Conservation (phyloP, 352 stramenopile species). For the Peronosclerospora sorghi region DNA sequence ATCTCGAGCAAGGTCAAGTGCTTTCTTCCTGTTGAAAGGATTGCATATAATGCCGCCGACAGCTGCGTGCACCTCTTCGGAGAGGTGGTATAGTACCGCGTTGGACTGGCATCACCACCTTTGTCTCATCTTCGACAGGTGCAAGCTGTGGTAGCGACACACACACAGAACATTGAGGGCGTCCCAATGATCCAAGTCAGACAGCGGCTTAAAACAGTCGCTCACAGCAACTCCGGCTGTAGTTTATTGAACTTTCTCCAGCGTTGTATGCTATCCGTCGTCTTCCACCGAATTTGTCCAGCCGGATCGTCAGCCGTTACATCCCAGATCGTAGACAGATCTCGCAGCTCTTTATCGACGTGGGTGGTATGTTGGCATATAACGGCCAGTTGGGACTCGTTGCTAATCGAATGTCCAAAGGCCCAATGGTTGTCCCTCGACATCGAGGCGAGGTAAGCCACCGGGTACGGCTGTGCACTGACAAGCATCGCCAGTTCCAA, state of each 20-base stretch:
- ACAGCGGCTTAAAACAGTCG: too few relatives aligned
- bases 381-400: neutral
- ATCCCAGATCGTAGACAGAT: neutral
- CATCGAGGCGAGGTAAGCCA: too few relatives aligned
- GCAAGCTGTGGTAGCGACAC: too few relatives aligned
- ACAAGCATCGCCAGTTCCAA: too few relatives aligned
- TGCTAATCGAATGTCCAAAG: neutral
- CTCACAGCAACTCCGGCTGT: too few relatives aligned
- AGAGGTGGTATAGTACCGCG: neutral
- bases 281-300: too few relatives aligned
- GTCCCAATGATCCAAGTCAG: too few relatives aligned
- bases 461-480: too few relatives aligned
- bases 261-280: too few relatives aligned
- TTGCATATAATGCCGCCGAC: neutral
- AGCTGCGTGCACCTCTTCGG: neutral
- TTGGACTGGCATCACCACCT: neutral
- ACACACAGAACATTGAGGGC: neutral
- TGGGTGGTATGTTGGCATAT: too few relatives aligned
- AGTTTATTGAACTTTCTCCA: too few relatives aligned
- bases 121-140: too few relatives aligned
- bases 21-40: neutral
- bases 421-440: neutral
- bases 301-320: neutral
- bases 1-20: neutral
- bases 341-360: neutral